A percentile compares a stretch with the other conserved stretches of the same genome.
Conservation (phyloP, 2,329 filamentous ascomycete species). For the Epichloe glyceriae region DNA sequence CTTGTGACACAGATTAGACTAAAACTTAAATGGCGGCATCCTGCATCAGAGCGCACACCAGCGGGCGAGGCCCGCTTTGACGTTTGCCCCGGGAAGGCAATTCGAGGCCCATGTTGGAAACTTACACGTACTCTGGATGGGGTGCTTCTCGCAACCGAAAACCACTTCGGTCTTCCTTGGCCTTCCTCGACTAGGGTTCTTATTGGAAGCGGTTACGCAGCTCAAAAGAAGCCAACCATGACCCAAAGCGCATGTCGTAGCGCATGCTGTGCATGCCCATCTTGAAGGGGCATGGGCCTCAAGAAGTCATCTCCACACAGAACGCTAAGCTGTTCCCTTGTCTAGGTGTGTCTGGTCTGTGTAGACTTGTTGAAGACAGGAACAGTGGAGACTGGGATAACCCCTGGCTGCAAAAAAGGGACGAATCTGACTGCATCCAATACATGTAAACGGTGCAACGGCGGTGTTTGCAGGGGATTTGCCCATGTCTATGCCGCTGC, state of each 20-base stretch:
- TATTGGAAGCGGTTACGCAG: background rate
- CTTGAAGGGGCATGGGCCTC: background rate
- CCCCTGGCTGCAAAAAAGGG: background rate
- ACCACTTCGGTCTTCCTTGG: background rate
- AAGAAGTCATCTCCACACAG: background rate
- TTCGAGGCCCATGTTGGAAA: background rate
- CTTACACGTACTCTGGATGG: background rate
- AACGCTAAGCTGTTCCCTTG: background rate
- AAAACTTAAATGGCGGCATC: constrained; percentile 4
- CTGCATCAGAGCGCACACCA: constrained; percentile 5
- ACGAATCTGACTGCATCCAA: background rate
- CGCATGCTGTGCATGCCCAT: background rate
- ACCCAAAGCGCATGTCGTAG: constrained; percentile 4
- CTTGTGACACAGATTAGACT: constrained; percentile 1
- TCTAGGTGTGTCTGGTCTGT: background rate
- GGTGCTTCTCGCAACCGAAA: background rate
- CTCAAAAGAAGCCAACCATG: background rate
- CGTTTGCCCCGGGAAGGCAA: background rate
- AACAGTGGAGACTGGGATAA: background rate
- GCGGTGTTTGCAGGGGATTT: background rate
- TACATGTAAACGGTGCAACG: no score
- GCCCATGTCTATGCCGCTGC: background rate
- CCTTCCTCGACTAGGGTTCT: background rate
- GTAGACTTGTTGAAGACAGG: background rate
- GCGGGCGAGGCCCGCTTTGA: background rate